Evolutionary conservation across 129 eudicot species (phyloP).

Genomic region (Apium graveolens): DNA sequence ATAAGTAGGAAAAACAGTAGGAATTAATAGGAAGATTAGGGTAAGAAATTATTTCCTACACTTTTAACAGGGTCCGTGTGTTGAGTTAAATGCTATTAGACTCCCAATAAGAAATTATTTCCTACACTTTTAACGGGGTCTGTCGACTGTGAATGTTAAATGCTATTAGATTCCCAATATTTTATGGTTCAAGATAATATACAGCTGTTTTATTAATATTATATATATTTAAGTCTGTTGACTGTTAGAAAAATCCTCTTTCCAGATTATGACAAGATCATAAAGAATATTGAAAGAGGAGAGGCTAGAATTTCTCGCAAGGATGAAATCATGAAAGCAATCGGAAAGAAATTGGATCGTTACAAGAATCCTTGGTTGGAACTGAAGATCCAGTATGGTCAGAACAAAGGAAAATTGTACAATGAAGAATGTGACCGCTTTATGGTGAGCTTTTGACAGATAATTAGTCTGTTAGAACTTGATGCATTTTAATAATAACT

Average conservation of each 20-base stretch:
- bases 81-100: neutral
- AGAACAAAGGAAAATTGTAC: conserved; percentile 97
- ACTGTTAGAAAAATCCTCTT: neutral
- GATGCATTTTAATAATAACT: neutral
- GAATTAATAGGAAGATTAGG: conserved; percentile 1
- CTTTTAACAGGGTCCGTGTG: neutral
- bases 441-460: conserved; percentile 47
- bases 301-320: conserved; percentile 95
- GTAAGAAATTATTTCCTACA: neutral
- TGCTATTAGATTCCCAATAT: neutral
- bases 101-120: too few species aligned
- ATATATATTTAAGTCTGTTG: neutral
- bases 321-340: conserved; percentile 98
- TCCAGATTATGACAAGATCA: conserved; percentile 91
- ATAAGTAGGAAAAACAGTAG: neutral
- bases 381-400: conserved; percentile 94
- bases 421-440: conserved; percentile 99
- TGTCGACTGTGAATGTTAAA: too few species aligned
- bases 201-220: neutral
- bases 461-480: neutral
- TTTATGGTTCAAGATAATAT: neutral
- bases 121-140: too few species aligned
- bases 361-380: conserved; percentile 99
- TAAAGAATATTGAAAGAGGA: conserved; percentile 92
- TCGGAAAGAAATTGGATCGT: conserved; percentile 93